Evolutionary conservation across 2,329 filamentous ascomycete genomes (phyloP), one percentile per base, ranked within the genome.

Genomic region (Penicillium sp.): DNA sequence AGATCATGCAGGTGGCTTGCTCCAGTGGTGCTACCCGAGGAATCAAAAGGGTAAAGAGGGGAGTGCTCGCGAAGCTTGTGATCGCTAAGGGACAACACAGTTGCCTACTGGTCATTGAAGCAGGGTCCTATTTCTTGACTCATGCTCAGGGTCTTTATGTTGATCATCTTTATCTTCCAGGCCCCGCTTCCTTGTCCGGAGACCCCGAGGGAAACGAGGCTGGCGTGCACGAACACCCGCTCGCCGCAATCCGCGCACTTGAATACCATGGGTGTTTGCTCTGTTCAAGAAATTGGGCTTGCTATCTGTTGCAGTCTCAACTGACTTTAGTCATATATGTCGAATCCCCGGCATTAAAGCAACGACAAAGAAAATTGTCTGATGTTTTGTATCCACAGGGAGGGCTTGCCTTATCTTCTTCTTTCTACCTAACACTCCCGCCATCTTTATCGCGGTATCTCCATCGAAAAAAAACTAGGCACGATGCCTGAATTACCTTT

Each of bases 1-100:
- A 37, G 37, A 30, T 30, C 30, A 28, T 60, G 60, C 62, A 65
- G 57, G 57, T 63, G 62, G 62, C 62, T 63, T 58, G 57, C 57
- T 57, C 52, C 57, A 52, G 48, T 53, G 57, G 59, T 37, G 54
- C 57, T 48, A 43, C 38, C 49, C 54, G 35, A 58, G 22, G 35
- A 40, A 55, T 51, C 45, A 33, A 52, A 58, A 56, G 28, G 51
- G 57, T 30, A 25, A 53, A 56, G 33, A 42, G 19, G 40, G 30
- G 26, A 37, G 55, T 55, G 37, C n/a, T 58, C 16, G 43, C 38
- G 49, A 40, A 22, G 51, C 25, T 48, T 61, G 55, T 25, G 59
- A 56, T 48, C 43, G 37, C 33, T 53, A 22, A 59, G 61, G 33
- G 16, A 53, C 14, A 19, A 28, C 52, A 53, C 43, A 28, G 25